Evolutionary conservation across 352 stramenopile genomes (phyloP).

Genomic region (Globisporangium parvum): DNA sequence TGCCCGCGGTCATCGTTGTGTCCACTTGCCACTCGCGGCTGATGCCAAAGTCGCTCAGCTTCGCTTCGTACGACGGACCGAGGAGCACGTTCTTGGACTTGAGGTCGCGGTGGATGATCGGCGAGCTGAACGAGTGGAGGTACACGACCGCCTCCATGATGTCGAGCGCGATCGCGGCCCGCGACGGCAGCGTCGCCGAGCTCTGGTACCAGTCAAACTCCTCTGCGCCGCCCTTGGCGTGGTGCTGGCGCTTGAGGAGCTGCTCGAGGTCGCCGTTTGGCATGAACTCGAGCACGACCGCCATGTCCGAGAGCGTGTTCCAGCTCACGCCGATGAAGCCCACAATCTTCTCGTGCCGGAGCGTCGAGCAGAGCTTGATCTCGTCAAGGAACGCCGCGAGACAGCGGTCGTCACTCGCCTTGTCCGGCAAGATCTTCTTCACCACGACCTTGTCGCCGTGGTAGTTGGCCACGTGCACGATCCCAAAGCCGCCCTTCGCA

Average conservation of each 20-base stretch:
- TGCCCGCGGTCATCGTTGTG: constrained; percentile 72
- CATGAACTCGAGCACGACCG: constrained; percentile 80
- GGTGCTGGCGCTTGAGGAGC: constrained; percentile 54
- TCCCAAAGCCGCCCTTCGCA: constrained; percentile 70
- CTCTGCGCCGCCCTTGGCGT: constrained; percentile 32
- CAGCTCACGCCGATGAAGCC: constrained; percentile 79
- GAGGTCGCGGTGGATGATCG: constrained; percentile 76
- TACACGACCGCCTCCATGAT: constrained; percentile 77
- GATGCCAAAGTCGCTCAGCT: constrained; percentile 82
- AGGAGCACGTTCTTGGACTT: constrained; percentile 79
- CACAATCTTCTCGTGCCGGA: constrained; percentile 77
- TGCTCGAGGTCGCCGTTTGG: constrained; percentile 65
- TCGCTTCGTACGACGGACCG: constrained; percentile 54
- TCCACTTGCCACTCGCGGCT: constrained; percentile 74
- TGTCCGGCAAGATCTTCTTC: constrained; percentile 83
- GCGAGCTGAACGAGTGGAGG: constrained; percentile 75
- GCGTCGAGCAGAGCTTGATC: constrained; percentile 77
- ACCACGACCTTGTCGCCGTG: constrained; percentile 56
- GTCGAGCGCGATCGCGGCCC: constrained; percentile 61
- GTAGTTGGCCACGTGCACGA: constrained; percentile 65
- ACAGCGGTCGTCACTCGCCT: constrained; percentile 64
- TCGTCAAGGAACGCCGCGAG: constrained; percentile 73
- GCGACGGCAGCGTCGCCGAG: constrained; percentile 34
- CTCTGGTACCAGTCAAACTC: constrained; percentile 72
- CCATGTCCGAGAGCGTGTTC: constrained; percentile 83